Percentiles rank a stretch among this genome's conserved stretches.
Evolutionary conservation across 2,329 filamentous ascomycete genomes (phyloP).

Genomic region (Exophiala calicioides): DNA sequence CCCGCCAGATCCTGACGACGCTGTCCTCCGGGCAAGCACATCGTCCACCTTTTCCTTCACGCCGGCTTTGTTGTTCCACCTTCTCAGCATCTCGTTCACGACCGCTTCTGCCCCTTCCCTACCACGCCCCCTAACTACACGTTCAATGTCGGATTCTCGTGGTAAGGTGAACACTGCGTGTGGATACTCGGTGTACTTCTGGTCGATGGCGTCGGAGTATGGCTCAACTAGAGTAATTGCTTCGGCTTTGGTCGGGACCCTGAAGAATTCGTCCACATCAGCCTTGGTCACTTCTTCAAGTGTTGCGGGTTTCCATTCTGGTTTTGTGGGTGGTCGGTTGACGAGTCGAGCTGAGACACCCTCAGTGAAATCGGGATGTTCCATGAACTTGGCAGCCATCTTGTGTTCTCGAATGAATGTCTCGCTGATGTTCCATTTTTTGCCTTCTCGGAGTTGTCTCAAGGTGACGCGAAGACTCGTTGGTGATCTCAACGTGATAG

Average conservation of each 20-base stretch:
- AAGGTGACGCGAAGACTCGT: constrained; percentile 83
- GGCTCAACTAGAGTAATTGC: constrained; percentile 62
- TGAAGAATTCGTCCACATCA: constrained; percentile 71
- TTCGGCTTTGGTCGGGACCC: constrained; percentile 45
- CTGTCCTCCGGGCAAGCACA: constrained; percentile 65
- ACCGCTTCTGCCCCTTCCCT: constrained; percentile 59
- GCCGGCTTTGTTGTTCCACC: constrained; percentile 66
- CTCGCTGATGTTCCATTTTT: constrained; percentile 75
- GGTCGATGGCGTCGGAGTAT: constrained; percentile 30
- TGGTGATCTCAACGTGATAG: constrained; percentile 76
- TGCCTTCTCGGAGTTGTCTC: constrained; percentile 75
- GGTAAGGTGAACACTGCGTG: constrained; percentile 70
- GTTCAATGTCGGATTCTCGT: constrained; percentile 59
- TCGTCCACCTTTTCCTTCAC: constrained; percentile 68
- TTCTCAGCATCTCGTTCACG: constrained; percentile 62
- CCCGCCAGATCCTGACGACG: constrained; percentile 41
- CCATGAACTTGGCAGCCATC: constrained; percentile 87
- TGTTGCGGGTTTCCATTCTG: constrained; percentile 74
- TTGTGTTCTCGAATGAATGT: constrained; percentile 84
- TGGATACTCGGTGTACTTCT: constrained; percentile 73
- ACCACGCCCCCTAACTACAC: constrained; percentile 44
- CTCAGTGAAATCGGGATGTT: constrained; percentile 84
- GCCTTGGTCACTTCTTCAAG: constrained; percentile 65
- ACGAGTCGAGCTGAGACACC: constrained; percentile 83
- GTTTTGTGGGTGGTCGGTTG: constrained; percentile 64